Conservation (phyloP, 2,329 filamentous ascomycete genomes). For the Aaosphaeria arxii region DNA sequence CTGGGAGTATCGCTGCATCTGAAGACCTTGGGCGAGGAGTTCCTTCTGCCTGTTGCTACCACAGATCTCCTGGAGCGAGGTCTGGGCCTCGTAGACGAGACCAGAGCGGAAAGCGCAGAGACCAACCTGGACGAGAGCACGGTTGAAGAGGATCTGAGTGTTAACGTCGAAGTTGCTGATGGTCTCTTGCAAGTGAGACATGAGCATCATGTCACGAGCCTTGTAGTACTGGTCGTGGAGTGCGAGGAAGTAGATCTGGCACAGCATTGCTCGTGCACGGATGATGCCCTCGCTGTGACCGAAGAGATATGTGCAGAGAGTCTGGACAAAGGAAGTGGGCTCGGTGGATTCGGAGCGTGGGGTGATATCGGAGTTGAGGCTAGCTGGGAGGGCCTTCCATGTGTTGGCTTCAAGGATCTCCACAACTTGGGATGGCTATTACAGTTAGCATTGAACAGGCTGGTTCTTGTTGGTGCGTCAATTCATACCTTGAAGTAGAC, state of each 20-base stretch:
- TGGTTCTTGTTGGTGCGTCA: background rate
- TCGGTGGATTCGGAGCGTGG: slow-evolving; percentile 67
- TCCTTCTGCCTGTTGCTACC: slow-evolving; percentile 98
- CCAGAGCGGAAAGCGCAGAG: slow-evolving; percentile 97
- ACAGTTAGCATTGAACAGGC: slow-evolving; percentile 16
- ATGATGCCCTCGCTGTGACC: slow-evolving; percentile 92
- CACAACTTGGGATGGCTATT: slow-evolving; percentile 82
- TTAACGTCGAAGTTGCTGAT: slow-evolving; percentile 95
- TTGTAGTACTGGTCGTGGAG: slow-evolving; percentile 98
- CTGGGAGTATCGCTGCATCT: slow-evolving; percentile 95
- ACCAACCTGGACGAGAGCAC: slow-evolving; percentile 94
- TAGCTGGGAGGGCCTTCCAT: slow-evolving; percentile 74
- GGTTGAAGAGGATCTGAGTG: slow-evolving; percentile 98
- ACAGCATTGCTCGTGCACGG: slow-evolving; percentile 93
- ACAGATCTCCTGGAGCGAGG: slow-evolving; percentile 95
- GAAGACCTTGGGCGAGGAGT: slow-evolving; percentile 93
- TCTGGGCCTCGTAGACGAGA: slow-evolving; percentile 95
- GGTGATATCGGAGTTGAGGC: slow-evolving; percentile 76
- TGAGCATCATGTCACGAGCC: slow-evolving; percentile 98
- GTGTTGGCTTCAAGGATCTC: slow-evolving; percentile 91
- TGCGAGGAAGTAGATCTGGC: slow-evolving; percentile 97
- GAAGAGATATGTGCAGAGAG: slow-evolving; percentile 94
- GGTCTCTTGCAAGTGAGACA: slow-evolving; percentile 97
- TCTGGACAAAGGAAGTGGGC: slow-evolving; percentile 73
- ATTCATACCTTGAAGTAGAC: slow-evolving; percentile 87